These are phyloP conservation scores for Immersiella caudata DNA, from an alignment of 495 filamentous ascomycete species.

Conservation along the genomic window DNA sequence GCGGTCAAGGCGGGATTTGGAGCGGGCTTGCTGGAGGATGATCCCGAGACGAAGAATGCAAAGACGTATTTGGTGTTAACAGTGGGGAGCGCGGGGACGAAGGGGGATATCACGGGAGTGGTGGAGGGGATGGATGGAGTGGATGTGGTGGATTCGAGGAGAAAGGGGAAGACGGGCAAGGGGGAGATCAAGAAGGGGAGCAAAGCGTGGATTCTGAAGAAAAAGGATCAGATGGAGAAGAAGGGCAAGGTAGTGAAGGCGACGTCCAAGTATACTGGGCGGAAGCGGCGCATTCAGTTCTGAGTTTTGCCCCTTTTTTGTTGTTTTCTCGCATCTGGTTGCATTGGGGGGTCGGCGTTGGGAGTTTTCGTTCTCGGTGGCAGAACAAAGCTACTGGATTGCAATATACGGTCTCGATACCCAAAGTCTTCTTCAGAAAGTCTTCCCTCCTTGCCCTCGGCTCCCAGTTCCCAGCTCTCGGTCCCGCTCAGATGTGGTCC, in stretches of 20 bases:
- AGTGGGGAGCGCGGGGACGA: constrained; percentile 74
- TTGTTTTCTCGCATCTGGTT: constrained; percentile 12
- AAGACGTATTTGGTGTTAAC: constrained; percentile 95
- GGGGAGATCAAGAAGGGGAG: constrained; percentile 71
- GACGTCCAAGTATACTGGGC: constrained; percentile 88
- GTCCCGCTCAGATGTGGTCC: constrained; percentile 70
- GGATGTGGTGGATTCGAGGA: constrained; percentile 74
- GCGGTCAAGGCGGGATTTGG: constrained; percentile 94
- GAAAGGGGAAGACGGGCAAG: constrained; percentile 51
- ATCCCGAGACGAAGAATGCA: constrained; percentile 89
- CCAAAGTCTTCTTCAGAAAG: constrained; percentile 16
- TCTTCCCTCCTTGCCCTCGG: background rate
- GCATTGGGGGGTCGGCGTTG: constrained; percentile 20
- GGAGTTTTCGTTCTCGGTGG: background rate
- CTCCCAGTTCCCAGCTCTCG: background rate
- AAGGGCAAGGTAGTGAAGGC: constrained; percentile 94
- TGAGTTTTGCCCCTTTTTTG: constrained; percentile 31
- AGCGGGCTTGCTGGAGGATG: constrained; percentile 92
- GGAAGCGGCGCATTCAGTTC: constrained; percentile 69
- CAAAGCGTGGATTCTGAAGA: constrained; percentile 87
- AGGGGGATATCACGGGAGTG: constrained; percentile 81
- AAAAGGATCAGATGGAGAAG: constrained; percentile 92
- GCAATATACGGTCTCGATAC: constrained; percentile 27
- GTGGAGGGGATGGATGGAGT: constrained; percentile 87
- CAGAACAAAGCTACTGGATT: constrained; percentile 5